Base-by-base conservation (phyloP, 306 rosid genomes). In the Sicyos edulis region DNA sequence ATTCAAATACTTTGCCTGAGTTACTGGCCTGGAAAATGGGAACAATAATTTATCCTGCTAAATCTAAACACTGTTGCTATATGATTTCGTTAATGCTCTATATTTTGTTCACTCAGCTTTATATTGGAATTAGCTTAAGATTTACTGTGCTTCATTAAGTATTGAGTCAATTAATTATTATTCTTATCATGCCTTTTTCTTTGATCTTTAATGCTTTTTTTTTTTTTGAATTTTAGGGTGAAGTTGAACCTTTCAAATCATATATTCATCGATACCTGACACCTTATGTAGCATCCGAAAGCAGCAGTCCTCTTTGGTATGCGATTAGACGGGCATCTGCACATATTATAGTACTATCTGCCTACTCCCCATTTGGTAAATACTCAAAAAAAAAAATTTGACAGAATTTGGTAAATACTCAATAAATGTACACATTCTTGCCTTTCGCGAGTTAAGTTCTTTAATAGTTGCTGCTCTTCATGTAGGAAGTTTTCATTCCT, bases 271-370 rank as follows among this genome's bases (percentile, higher is more conserved):
- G 97, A 75, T 86, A 85, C 77, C 19, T 81, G 63, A 91, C 96
- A 70, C 99, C 99, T 78, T 81, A 86, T 79, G 34, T 80, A 77
- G 96, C 95, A 67, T 85, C 97, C 85, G 73, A 84, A 17, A 95
- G 99, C 80, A 87, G 82, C 86, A 91, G 71, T 76, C 97, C 97
- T 51, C 95, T 95, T 66, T 95, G 99, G 99, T 95, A 91, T 74
- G 92, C 99, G 62, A 70, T 95, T 77, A 81, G 99, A 82, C 89
- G 96, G 21, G 99, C 99, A 2, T 95, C 99, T 50, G 95, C 99
- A 72, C 99, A 95, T 77, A 85, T 95, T 78, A 91, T 95, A 32
- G 95, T 95, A 71, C 80, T 95, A 34, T 86, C 95, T 76, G 88
- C 96, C 86, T 95, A 95, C 77, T 95, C 99, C 0, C 85, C 99